Evolutionary conservation across 1,284 basidiomycete species (phyloP), one percentile per base, ranked within the genome.

Genomic region (Moesziomyces sp.): DNA sequence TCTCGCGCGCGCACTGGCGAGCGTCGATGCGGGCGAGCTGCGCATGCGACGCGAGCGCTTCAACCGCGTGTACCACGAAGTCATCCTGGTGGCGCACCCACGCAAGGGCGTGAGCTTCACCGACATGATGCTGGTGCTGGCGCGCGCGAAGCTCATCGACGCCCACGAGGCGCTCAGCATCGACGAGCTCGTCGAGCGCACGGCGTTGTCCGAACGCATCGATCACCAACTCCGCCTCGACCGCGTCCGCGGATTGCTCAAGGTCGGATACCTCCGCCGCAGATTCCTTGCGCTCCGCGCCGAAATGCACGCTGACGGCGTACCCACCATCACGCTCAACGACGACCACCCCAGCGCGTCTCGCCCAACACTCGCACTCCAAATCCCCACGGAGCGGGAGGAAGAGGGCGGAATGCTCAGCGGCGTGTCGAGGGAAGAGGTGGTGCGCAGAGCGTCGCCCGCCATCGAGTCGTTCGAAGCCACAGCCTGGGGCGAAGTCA

Each of bases 81-180:
- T 77, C 2, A 1, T 77, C 8, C 51, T 73, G 23, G 89, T 91
- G 69, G 88, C 91, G 66, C 88, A 92, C 69, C 70, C 76, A 3
- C 67, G 59, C 50, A 78, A 80, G n/a, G 79, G 95, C 10, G 92
- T 99, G 66, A 92, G 93, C 19, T 98, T 98, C 86, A 93, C 90
- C 7, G 89, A 91, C 46, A 97, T 97, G 93, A 88, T 98, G 14
- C 83, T 92, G 48, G 86, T 98, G 56, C 86, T 99, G 35, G 92
- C 93, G 0, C 94, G 97, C 82, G 91, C 97, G 85, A 96, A 93
- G 84, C 86, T 98, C 60, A 94, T 98, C 74, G 89, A 94, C 63
- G 93, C 97, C 82, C 89, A 47, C 6, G 65, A 74, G 11, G 78
- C 82, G 19, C 65, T 84, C 30, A 72, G 71, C 44, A 57, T 83